Conservation (phyloP, 78 protist genomes). For the Emiliania huxleyi region DNA sequence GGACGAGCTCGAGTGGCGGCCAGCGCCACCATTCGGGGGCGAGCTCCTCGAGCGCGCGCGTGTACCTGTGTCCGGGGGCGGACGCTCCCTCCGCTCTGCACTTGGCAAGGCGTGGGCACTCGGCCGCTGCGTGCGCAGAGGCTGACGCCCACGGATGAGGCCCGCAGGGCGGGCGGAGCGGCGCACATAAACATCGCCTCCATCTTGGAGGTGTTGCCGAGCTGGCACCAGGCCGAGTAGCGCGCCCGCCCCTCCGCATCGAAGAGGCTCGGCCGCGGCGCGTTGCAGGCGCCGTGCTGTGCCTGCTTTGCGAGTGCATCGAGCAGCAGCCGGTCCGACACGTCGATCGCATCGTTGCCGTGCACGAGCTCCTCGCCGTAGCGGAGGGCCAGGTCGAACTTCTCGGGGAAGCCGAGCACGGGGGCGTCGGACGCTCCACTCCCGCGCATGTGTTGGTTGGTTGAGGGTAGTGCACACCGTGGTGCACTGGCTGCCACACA, state of each 20-base stretch:
- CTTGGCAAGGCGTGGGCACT: too few species aligned
- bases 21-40: background rate
- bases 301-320: background rate
- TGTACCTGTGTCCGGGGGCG: too few species aligned
- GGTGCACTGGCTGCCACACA: too few species aligned
- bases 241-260: background rate
- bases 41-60: background rate
- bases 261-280: background rate
- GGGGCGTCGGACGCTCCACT: too few species aligned
- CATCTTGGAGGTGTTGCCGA: background rate
- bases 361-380: background rate
- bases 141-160: too few species aligned
- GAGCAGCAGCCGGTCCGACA: background rate
- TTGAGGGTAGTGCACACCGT: too few species aligned
- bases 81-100: too few species aligned
- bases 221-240: background rate
- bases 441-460: too few species aligned
- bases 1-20: background rate
- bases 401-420: background rate
- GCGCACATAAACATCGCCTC: conserved; percentile 27
- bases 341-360: background rate
- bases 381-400: background rate
- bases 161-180: too few species aligned
- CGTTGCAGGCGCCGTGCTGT: background rate
- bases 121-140: too few species aligned